Evolutionary conservation across 179 eudicot species (phyloP).

Genomic region (Spinacia oleracea): DNA sequence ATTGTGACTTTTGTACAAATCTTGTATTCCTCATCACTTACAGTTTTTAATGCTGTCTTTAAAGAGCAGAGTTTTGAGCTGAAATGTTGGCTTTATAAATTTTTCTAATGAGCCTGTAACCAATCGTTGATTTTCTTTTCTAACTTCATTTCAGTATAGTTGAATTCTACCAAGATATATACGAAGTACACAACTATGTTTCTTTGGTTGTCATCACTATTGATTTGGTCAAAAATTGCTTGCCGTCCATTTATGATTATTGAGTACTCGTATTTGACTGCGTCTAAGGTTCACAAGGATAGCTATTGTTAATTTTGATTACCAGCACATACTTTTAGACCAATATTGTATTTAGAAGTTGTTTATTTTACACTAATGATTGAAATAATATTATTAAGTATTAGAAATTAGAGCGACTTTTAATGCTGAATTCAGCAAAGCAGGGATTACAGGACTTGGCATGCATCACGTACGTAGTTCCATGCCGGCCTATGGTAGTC

Average conservation of each 20-base stretch:
- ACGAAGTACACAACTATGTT: too few species aligned
- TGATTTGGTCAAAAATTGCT: not conserved
- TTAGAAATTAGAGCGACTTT: not conserved
- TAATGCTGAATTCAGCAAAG: not conserved
- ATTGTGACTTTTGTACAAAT: not conserved
- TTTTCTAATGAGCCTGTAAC: too few species aligned
- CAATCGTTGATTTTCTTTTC: not conserved
- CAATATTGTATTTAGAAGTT: not conserved
- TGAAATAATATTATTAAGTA: not conserved
- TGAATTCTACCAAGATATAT: not conserved
- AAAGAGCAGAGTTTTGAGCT: not conserved
- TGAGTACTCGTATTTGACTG: conserved; percentile 6
- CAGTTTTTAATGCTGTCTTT: not conserved
- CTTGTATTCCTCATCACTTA: not conserved
- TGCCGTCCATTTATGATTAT: not conserved
- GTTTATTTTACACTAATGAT: not conserved
- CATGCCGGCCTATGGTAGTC: not conserved
- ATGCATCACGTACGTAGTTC: not conserved
- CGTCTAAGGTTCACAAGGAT: not conserved
- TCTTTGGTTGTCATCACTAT: not conserved
- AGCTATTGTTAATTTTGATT: not conserved
- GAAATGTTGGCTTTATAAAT: not conserved
- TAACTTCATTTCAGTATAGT: not conserved
- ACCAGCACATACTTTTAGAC: not conserved
- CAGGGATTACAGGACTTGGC: not conserved